phyloP scores from a whole-genome alignment of 2,329 filamentous ascomycete genomes.

The Neonectria coccinea region DNA sequence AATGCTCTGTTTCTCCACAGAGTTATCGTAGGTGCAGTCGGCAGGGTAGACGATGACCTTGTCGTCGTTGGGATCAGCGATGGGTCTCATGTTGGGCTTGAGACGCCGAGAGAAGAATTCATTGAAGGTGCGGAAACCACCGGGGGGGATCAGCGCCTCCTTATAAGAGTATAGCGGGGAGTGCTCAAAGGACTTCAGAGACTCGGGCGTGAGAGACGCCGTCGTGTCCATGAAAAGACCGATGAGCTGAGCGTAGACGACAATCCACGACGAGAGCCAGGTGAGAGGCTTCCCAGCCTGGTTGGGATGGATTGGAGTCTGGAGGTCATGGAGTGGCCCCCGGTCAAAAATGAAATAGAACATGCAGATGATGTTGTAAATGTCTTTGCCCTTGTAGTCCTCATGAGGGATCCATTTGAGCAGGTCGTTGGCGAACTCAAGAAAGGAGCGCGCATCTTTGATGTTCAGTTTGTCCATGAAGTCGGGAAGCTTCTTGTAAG shows the following conservation, averaged over 20 bases:
- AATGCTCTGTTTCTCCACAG: constrained; percentile 37
- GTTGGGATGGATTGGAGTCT: constrained; percentile 46
- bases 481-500: constrained; percentile 32
- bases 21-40: constrained; percentile 52
- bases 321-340: constrained; percentile 40
- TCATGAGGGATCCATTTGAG: constrained; percentile 54
- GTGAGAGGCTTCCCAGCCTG: constrained; percentile 46
- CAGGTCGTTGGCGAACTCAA: constrained; percentile 45
- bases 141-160: constrained; percentile 48
- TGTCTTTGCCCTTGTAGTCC: constrained; percentile 48
- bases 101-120: constrained; percentile 54
- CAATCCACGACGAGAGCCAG: constrained; percentile 53
- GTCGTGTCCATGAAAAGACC: constrained; percentile 51
- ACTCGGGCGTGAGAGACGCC: constrained; percentile 48
- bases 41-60: constrained; percentile 51
- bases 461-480: constrained; percentile 42
- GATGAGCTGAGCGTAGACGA: constrained; percentile 51
- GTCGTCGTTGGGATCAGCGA: constrained; percentile 45
- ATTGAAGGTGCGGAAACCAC: constrained; percentile 54
- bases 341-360: constrained; percentile 57
- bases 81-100: constrained; percentile 50
- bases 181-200: constrained; percentile 48
- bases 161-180: constrained; percentile 48
- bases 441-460: constrained; percentile 37
- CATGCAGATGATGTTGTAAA: constrained; percentile 52